Base-by-base conservation (phyloP, 306 rosid species). In the Quercus mongolica region DNA sequence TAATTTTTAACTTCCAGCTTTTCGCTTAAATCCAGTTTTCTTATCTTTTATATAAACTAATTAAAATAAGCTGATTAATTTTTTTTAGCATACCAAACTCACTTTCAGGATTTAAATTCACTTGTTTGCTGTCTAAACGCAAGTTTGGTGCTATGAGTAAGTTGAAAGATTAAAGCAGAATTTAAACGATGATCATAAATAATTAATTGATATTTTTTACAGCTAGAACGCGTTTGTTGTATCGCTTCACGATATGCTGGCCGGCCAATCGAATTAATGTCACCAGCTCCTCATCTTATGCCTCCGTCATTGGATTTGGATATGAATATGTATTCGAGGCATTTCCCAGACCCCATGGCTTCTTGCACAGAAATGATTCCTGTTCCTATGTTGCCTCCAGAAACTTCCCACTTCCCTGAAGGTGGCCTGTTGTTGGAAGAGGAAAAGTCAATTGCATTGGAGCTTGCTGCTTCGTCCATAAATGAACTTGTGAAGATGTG, bases 311-410 rank as follows among this genome's bases (percentile, higher is more conserved):
- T 95, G 82, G 97, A 92, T 41, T 77, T 92, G 75, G 99, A 92
- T 86, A 95, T 95, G 97, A 86, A 85, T 83, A 92, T 92, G 4
- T 95, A 92, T 83, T 82, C 97, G 10, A 85, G 98, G 82, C 88
- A 90, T 76, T 95, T 87, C 56, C 19, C 78, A 0, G 97, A 92
- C 61, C 85, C 87, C 12, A 83, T 90, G 78, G 68, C 82, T 56
- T 64, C 92, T 0, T 86, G 91, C 74, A 35, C 87, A 0, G 92
- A 88, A 76, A 92, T 92, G 89, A 83, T 91, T 61, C 87, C 91
- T 5, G 83, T 89, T 2, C 91, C 92, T 0, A 87, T 90, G 94
- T 62, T 90, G 57, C 94, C 92, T 0, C 84, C 86, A 0, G 90
- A 86, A n/a, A 54, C 87, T 38, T 80, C 87, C 25, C 89, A 87